Evolutionary conservation across 1,139 yeast genomes (phyloP), one percentile per base, ranked within the genome.

Genomic region (Kodamaea ohmeri): DNA sequence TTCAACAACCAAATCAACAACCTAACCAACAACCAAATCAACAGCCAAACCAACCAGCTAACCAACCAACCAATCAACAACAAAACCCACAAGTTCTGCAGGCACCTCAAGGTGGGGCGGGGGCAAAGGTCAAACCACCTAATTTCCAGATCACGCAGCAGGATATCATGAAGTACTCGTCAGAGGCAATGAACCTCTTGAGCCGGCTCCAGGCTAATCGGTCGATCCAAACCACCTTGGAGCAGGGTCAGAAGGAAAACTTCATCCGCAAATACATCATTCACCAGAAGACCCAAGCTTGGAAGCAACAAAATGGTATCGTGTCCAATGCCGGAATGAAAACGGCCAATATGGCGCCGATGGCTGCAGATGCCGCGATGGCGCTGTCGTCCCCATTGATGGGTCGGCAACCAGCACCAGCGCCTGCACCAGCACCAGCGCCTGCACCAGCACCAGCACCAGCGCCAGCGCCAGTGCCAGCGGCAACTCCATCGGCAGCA

Each of bases 111-210:
- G 40, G 33, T 28, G 37, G 25, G 9, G 8, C 22, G 22, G 22
- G 9, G 12, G 47, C 39, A 27, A 49, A 46, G 26, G 41, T 46
- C 28, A 62, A 61, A 39, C 67, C 65, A 0, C 74, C 75, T 3
- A 61, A 60, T 40, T 59, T 67, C 40, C 64, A 57, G 38, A 61
- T 71, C 34, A 65, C 74, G 4, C 65, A 63, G 17, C 73, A 70
- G 37, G 76, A 71, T 43, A 58, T 66, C 35, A 53, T 60, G 44
- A 67, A 66, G 44, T 67, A 69, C 48, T 60, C 65, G 25, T 55
- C 65, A 6, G 75, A 68, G 37, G 76, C 76, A 1, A 56, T 70
- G 65, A 53, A 61, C 11, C 52, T 68, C 26, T 60, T 70, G 39
- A 44, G 56, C 16, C 55, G 68, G 36, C 55, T 71, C 32, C 74